Percentiles rank a stretch among this genome's conserved stretches.
Evolutionary conservation across 164 flowering plant species (phyloP).

Genomic region (Saururus chinensis): DNA sequence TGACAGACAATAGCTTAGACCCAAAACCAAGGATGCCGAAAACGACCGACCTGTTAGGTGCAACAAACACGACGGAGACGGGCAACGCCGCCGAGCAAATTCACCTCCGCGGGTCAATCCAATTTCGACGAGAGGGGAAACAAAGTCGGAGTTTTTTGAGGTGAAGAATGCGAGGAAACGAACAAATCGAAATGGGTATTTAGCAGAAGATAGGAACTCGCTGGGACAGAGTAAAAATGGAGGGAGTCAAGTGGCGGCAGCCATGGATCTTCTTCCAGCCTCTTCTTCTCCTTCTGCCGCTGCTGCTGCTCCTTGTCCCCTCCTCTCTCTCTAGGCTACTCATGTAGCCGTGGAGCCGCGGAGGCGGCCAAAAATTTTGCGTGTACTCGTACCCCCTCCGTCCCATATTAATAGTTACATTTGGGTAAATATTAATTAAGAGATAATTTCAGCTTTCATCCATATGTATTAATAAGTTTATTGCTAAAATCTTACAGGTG

Average conservation of each 20-base stretch:
- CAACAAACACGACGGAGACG: not conserved
- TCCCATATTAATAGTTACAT: too few relatives aligned
- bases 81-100: not conserved
- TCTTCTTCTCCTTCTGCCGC: not conserved
- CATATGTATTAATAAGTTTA: too few relatives aligned
- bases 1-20: too few relatives aligned
- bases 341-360: too few relatives aligned
- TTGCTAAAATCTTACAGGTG: too few relatives aligned
- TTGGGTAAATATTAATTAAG: too few relatives aligned
- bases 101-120: too few relatives aligned
- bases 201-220: not conserved
- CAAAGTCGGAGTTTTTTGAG: not conserved
- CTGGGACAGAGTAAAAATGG: not conserved
- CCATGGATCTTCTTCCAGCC: slow-evolving; percentile 1
- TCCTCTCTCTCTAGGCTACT: too few relatives aligned
- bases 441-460: too few relatives aligned
- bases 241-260: not conserved
- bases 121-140: too few relatives aligned
- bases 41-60: slow-evolving; percentile 1
- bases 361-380: too few relatives aligned
- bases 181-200: not conserved
- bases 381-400: too few relatives aligned
- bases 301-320: not conserved
- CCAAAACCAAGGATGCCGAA: not conserved
- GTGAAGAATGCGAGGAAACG: not conserved